These are phyloP conservation scores for Solanum virginianum DNA, from an alignment of 257 asterid species.

Conservation along the genomic window DNA sequence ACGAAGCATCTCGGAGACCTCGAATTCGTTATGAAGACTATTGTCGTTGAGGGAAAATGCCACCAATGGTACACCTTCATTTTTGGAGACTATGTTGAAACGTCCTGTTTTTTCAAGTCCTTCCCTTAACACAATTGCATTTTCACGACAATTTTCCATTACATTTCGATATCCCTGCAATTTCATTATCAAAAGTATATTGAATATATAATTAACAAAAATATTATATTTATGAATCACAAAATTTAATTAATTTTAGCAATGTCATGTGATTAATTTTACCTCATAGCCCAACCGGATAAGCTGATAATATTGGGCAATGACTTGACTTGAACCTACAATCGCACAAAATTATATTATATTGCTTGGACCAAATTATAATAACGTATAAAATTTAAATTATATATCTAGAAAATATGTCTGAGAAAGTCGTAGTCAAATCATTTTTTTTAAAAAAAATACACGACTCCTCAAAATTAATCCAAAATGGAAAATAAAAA, in stretches of 20 bases:
- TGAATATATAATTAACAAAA: no score
- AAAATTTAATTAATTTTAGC: no score
- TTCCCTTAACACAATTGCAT: conserved; percentile 11
- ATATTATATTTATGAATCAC: background rate
- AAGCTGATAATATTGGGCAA: conserved; percentile 26
- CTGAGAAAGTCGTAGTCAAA: no score
- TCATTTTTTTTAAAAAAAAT: no score
- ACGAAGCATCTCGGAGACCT: conserved; percentile 13
- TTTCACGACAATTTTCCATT: conserved; percentile 23
- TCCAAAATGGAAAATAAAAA: background rate
- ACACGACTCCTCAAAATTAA: no score
- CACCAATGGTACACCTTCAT: conserved; percentile 21
- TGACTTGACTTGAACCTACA: conserved; percentile 30
- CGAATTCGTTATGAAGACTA: conserved; percentile 10
- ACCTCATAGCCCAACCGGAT: conserved; percentile 29
- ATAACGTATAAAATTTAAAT: no score
- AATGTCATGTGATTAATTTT: no score
- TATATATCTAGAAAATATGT: background rate
- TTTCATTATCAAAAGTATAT: background rate
- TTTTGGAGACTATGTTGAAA: conserved; percentile 20
- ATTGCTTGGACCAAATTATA: background rate
- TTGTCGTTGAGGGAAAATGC: conserved; percentile 25
- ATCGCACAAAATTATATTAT: background rate
- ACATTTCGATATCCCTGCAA: conserved; percentile 14
- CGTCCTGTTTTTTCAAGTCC: conserved; percentile 21